Conservation (phyloP, 2,329 filamentous ascomycete species). For the Myriosclerotinia curreyana region DNA sequence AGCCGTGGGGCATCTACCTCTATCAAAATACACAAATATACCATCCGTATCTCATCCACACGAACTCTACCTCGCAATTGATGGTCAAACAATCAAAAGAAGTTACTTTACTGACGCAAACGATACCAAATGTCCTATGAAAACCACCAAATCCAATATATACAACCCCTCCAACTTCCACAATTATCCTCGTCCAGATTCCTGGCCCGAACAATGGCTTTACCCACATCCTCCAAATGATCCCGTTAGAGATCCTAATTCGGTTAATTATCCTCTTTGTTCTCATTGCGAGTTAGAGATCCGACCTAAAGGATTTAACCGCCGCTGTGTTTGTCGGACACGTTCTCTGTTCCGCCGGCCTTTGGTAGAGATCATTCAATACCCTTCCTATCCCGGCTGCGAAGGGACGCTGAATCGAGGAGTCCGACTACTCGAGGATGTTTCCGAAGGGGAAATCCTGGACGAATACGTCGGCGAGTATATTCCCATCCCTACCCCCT, state of each 20-base stretch:
- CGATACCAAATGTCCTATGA: background rate
- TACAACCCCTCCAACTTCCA: background rate
- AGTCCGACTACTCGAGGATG: background rate
- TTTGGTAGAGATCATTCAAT: background rate
- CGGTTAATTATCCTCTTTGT: background rate
- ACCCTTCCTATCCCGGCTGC: background rate
- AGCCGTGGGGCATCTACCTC: background rate
- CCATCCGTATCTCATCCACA: background rate
- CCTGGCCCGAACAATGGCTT: background rate
- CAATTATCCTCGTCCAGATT: background rate
- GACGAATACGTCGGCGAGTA: background rate
- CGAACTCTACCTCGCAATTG: background rate
- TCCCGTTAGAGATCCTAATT: background rate
- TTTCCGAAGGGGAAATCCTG: background rate
- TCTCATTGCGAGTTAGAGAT: background rate
- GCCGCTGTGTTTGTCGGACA: background rate
- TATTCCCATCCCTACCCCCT: accelerated
- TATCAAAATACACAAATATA: background rate
- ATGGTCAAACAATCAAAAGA: background rate
- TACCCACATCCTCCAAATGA: background rate
- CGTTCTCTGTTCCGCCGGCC: background rate
- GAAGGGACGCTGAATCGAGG: background rate
- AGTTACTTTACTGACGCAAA: background rate
- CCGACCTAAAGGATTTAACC: background rate
- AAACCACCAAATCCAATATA: background rate